A percentile compares a stretch with the other conserved stretches of the same genome.
phyloP scores from a whole-genome alignment of 2,329 filamentous ascomycete genomes.

The Diaporthe velutina region DNA sequence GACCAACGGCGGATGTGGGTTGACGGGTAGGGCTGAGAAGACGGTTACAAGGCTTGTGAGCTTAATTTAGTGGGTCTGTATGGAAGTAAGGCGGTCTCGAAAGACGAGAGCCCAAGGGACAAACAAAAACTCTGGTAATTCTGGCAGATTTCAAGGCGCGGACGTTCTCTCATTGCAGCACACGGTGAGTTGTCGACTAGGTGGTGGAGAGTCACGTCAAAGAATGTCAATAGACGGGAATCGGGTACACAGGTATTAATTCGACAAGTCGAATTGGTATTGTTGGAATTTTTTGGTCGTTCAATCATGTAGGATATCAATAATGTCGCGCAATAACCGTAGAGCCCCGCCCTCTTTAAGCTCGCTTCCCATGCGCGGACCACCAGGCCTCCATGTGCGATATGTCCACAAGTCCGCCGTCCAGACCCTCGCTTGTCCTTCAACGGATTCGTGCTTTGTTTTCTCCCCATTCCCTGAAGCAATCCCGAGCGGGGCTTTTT shows the following conservation, averaged over 20 bases:
- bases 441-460: not conserved
- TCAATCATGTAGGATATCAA: conserved; percentile 28
- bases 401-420: not conserved
- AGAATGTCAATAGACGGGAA: no score
- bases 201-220: not conserved
- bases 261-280: not conserved
- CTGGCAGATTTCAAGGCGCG: not conserved
- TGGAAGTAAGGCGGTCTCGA: not conserved
- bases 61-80: not conserved
- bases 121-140: no score
- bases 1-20: conserved; percentile 19
- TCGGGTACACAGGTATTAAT: not conserved
- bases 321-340: not conserved
- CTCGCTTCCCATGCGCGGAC: not conserved
- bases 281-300: not conserved
- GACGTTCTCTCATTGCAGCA: not conserved
- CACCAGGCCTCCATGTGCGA: not conserved
- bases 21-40: not conserved
- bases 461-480: not conserved
- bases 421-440: not conserved
- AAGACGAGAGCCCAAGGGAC: no score
- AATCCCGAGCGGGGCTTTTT: conserved; percentile 3
- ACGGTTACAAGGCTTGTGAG: not conserved
- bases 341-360: not conserved
- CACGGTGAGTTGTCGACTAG: not conserved